Percentiles rank a stretch among this genome's conserved stretches.
phyloP scores from a whole-genome alignment of 83 land plant genomes.

The Picea abies region DNA sequence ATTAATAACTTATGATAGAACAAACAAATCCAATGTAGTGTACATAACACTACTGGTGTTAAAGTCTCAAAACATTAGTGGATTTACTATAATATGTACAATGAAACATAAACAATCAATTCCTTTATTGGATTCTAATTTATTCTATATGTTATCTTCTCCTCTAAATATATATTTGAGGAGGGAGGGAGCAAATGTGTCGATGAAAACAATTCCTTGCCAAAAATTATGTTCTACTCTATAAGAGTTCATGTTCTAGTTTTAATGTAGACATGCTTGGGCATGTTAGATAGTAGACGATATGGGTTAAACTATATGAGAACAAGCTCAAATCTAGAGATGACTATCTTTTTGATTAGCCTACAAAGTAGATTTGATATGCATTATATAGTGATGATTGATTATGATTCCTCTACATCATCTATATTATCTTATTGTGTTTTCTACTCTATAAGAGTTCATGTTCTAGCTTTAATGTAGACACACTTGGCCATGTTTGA shows the following conservation, averaged over 20 bases:
- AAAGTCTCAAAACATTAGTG: neutral
- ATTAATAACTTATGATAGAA: neutral
- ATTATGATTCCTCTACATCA: neutral
- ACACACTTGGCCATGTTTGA: neutral
- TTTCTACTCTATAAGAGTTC: neutral
- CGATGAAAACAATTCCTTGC: no score
- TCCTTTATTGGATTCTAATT: neutral
- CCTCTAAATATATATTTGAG: no score
- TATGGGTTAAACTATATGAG: no score
- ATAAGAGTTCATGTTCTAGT: neutral
- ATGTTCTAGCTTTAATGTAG: neutral
- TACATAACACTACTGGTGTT: neutral
- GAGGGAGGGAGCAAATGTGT: no score
- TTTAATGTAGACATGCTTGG: neutral
- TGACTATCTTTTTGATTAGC: neutral
- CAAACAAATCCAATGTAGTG: neutral
- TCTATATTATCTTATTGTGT: no score
- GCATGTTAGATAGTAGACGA: no score
- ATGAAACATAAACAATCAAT: neutral
- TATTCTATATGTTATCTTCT: neutral
- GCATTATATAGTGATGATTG: neutral
- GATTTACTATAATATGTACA: neutral
- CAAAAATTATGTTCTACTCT: neutral
- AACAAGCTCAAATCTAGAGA: no score
- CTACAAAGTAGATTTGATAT: neutral